Conservation (phyloP, 768 basidiomycete genomes). For the Lentinula aciculospora region DNA sequence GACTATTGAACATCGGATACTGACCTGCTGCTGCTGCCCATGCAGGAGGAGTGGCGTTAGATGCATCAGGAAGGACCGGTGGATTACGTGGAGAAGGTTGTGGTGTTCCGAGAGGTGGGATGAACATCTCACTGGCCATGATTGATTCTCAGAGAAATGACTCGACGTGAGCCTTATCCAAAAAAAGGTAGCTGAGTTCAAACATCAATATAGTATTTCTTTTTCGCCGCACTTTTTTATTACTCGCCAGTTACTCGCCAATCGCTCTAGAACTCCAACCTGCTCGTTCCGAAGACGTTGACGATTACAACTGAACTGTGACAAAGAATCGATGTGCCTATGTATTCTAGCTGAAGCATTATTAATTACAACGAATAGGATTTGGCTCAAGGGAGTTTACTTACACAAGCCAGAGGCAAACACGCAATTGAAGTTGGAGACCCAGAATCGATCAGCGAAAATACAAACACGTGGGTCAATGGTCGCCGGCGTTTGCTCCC, state of each 20-base stretch:
- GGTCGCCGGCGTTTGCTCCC: too few species aligned
- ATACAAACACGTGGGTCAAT: too few species aligned
- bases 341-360: background rate
- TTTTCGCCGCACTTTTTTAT: too few species aligned
- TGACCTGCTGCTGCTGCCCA: background rate
- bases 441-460: too few species aligned
- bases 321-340: background rate
- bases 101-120: conserved; percentile 7
- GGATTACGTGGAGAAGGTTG: conserved; percentile 6
- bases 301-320: background rate
- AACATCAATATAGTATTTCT: too few species aligned
- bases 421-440: too few species aligned
- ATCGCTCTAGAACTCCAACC: too few species aligned
- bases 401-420: background rate
- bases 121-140: conserved; percentile 6
- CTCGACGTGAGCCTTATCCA: background rate
- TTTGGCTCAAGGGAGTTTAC: background rate
- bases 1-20: conserved; percentile 6
- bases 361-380: background rate
- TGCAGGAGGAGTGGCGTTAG: background rate
- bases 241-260: background rate
- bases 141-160: background rate
- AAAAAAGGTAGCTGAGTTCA: background rate
- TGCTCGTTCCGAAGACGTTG: background rate
- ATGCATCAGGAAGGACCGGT: background rate